Conservation (phyloP, 2,329 filamentous ascomycete species). For the Colletotrichum salicis region DNA sequence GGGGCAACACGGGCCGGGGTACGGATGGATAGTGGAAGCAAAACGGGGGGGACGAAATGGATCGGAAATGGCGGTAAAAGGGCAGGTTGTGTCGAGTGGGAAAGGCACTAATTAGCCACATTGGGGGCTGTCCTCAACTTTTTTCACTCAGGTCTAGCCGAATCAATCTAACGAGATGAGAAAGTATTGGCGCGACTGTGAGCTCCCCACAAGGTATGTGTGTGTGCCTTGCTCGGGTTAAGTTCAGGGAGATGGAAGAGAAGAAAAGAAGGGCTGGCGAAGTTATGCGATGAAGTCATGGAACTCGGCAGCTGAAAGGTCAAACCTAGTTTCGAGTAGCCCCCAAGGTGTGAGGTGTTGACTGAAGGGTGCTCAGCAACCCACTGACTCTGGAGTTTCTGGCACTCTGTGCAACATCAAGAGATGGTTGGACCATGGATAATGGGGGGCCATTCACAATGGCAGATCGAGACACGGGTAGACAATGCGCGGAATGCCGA, state of each 20-base stretch:
- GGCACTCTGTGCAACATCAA: neutral
- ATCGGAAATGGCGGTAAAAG: neutral
- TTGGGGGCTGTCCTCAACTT: neutral
- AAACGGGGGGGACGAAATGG: neutral
- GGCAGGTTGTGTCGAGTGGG: neutral
- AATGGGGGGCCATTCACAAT: neutral
- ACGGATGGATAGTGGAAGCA: too few species aligned
- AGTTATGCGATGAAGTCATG: slow-evolving; percentile 21
- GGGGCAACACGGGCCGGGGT: too few species aligned
- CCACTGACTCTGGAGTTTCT: neutral
- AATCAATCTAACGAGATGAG: slow-evolving; percentile 9
- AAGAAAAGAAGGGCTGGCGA: neutral
- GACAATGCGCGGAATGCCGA: slow-evolving; percentile 18
- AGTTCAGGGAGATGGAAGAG: neutral
- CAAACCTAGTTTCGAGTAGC: neutral
- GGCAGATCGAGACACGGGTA: neutral
- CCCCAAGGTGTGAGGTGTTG: neutral
- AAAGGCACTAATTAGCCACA: neutral
- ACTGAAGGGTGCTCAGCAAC: neutral
- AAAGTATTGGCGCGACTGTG: neutral
- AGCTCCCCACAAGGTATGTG: neutral
- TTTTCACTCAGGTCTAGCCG: slow-evolving; percentile 1
- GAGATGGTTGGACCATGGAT: neutral
- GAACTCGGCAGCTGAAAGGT: slow-evolving; percentile 11
- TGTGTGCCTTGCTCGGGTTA: neutral